These are phyloP conservation scores for Cordyceps javanica DNA, from an alignment of 2,329 filamentous ascomycete species.

Conservation along the genomic window DNA sequence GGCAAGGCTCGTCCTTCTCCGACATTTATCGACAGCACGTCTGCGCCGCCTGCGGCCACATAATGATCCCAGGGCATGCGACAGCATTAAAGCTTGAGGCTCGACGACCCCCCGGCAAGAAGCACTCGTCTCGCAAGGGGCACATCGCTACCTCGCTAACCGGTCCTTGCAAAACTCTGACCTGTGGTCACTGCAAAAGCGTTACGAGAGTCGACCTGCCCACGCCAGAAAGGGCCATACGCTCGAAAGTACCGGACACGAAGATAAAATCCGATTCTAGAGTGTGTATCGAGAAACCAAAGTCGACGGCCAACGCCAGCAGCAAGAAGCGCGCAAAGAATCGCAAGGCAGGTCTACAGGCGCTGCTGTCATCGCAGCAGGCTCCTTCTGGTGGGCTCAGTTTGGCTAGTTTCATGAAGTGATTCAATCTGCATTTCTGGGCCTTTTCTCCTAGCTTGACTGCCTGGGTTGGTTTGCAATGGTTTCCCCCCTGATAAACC, in stretches of 20 bases:
- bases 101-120: slow-evolving; percentile 10
- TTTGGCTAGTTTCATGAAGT: slow-evolving; percentile 49
- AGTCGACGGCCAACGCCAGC: slow-evolving; percentile 44
- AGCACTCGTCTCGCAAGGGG: not conserved
- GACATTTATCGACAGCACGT: slow-evolving; percentile 47
- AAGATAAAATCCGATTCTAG: not conserved
- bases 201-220: slow-evolving; percentile 37
- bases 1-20: slow-evolving; percentile 36
- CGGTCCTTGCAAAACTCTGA: slow-evolving; percentile 33
- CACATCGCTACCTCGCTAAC: not conserved
- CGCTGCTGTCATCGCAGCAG: slow-evolving; percentile 50
- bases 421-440: not conserved
- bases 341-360: slow-evolving; percentile 60
- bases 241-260: slow-evolving; percentile 21
- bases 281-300: slow-evolving; percentile 21
- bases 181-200: slow-evolving; percentile 40
- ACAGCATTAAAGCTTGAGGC: slow-evolving; percentile 34
- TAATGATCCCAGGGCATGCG: slow-evolving; percentile 48
- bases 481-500: not conserved
- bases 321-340: slow-evolving; percentile 62
- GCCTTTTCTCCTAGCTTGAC: too few relatives aligned
- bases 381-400: slow-evolving; percentile 39
- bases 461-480: too few relatives aligned
- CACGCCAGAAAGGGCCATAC: slow-evolving; percentile 27
- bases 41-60: slow-evolving; percentile 55